Percentiles rank a stretch among this genome's conserved stretches.
phyloP scores from a whole-genome alignment of 495 filamentous ascomycete species.

The Opeltia flavorubescens region DNA sequence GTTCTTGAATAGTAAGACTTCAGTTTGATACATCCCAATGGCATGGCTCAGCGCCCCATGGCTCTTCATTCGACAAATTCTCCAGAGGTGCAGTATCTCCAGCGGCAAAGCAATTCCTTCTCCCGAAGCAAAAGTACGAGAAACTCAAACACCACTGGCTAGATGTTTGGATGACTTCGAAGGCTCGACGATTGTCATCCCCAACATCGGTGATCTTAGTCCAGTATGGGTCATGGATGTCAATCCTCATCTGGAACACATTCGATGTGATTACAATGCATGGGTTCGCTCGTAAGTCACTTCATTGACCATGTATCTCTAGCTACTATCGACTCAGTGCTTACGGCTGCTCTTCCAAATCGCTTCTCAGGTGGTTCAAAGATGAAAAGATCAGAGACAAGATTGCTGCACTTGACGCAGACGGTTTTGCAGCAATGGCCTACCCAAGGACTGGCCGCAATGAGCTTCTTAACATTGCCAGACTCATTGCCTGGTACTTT shows the following conservation, averaged over 20 bases:
- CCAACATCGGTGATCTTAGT: not conserved
- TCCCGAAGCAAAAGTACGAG: too few species aligned
- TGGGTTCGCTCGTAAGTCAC: not conserved
- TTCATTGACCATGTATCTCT: too few species aligned
- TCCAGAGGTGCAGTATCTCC: too few species aligned
- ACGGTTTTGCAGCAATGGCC: not conserved
- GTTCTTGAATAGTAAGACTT: too few species aligned
- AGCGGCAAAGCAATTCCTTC: too few species aligned
- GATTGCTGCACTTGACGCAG: not conserved
- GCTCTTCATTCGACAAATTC: too few species aligned
- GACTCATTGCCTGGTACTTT: not conserved
- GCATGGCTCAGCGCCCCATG: too few species aligned
- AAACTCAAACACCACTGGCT: too few species aligned
- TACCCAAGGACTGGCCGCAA: not conserved
- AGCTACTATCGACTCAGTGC: not conserved
- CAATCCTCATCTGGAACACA: not conserved
- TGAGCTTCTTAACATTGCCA: not conserved
- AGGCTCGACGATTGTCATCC: too few species aligned
- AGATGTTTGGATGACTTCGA: too few species aligned
- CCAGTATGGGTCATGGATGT: not conserved
- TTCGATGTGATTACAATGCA: not conserved
- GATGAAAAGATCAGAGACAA: not conserved
- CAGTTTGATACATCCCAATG: too few species aligned
- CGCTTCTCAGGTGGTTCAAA: not conserved
- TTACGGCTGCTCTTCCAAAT: not conserved